Conservation (phyloP, 495 filamentous ascomycete genomes). For the Neurospora tetrasperma region DNA sequence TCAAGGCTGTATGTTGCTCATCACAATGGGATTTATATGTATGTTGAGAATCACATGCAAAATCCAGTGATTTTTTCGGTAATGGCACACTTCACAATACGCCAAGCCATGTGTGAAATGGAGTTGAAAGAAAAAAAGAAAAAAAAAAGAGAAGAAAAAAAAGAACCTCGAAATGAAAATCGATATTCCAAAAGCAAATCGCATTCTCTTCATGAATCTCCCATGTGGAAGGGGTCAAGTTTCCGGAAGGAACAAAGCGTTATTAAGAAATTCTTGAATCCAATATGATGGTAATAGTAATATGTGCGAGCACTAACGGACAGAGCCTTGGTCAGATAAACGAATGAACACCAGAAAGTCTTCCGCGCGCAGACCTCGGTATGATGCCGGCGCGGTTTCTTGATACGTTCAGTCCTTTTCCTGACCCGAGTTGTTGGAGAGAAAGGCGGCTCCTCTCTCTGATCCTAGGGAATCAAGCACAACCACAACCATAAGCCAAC, state of each 20-base stretch:
- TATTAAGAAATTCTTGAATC: constrained; percentile 8
- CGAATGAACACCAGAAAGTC: background rate
- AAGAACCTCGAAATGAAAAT: background rate
- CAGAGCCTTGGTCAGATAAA: background rate
- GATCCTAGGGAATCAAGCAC: background rate
- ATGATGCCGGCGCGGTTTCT: background rate
- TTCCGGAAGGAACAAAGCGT: background rate
- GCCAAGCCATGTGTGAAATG: background rate
- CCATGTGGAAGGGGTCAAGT: background rate
- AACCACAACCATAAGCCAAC: background rate
- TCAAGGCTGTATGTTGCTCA: background rate
- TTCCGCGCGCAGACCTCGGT: background rate
- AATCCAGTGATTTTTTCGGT: background rate
- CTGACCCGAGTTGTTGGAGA: background rate
- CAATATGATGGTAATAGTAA: constrained; percentile 1
- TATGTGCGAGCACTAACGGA: constrained; percentile 1
- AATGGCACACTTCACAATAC: background rate
- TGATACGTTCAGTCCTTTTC: background rate
- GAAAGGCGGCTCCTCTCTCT: background rate
- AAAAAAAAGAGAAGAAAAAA: no score
- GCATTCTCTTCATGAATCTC: background rate
- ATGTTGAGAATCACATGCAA: background rate
- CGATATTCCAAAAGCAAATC: background rate
- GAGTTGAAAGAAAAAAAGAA: background rate
- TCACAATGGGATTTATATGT: background rate